Evolutionary conservation across 1,284 basidiomycete genomes (phyloP), one percentile per base, ranked within the genome.

Genomic region (Coniferiporia sulphurascens): DNA sequence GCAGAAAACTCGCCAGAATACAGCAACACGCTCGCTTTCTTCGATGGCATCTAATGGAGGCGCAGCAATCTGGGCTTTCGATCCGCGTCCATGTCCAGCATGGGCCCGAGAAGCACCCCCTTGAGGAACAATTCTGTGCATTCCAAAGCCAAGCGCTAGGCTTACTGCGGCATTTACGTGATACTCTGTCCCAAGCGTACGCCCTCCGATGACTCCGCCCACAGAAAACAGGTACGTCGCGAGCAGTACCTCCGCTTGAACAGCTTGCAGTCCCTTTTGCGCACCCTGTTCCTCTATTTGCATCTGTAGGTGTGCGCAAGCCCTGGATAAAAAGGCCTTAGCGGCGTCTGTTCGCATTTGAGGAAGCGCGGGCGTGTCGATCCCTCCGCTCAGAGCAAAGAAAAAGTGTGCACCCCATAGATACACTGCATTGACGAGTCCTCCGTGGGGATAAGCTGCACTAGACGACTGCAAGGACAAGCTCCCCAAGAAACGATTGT

Each of bases 1-100:
- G 22, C 35, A 43, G 51, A 62, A 62, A 13, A 62, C 56, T n/a
- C 43, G 44, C 61, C 61, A 62, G 52, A 62, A 62, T 9, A 59
- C 48, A 9, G 36, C 49, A 53, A 62, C 59, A 17, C 57, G 56
- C 35, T 62, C 61, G 17, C 56, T 57, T 46, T 62, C 56, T 21
- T 58, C 56, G 12, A 59, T 43, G 32, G 52, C 13, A 48, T 62
- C 55, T 27, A 45, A n/a, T 22, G 52, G 43, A 21, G 55, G 27
- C 22, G 55, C 19, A 21, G 15, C 27, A 27, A 35, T 48, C n/a
- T 32, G 21, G 44, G 21, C 22, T 6, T 19, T 17, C 9, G 36
- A 4, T 45, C 17, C 35, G 4, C 4, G 8, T 27, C 27, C 27
- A 5, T 27, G n/a, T 19, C 8, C 52, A 21, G 10, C 52, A 19